Percentiles rank a stretch among this genome's conserved stretches.
phyloP scores from a whole-genome alignment of 192 early-diverging fungal species.

The Rhizophagus clarus region DNA sequence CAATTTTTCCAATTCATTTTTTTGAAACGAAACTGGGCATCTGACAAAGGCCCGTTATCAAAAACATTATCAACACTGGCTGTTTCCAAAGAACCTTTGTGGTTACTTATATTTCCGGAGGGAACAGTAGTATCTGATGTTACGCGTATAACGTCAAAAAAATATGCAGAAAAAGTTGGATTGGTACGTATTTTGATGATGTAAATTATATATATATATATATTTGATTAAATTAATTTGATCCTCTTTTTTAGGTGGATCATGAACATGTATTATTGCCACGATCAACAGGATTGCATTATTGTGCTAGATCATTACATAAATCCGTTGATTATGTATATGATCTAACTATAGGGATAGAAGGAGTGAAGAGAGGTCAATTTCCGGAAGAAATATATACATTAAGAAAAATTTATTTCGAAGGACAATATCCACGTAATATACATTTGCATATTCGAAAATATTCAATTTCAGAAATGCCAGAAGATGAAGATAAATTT shows the following conservation, averaged over 20 bases:
- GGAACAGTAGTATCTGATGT: conserved; percentile 87
- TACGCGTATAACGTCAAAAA: conserved; percentile 66
- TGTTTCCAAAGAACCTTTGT: conserved; percentile 67
- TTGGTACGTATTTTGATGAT: conserved; percentile 38
- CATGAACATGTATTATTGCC: conserved; percentile 81
- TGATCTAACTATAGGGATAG: conserved; percentile 90
- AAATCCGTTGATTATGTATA: conserved; percentile 73
- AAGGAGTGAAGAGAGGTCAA: conserved; percentile 68
- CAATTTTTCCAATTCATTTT: conserved; percentile 93
- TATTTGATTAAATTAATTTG: neutral
- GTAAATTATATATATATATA: neutral
- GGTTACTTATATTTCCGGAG: conserved; percentile 96
- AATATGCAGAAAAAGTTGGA: conserved; percentile 72
- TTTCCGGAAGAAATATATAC: conserved; percentile 87
- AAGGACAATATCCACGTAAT: conserved; percentile 69
- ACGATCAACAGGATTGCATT: conserved; percentile 78
- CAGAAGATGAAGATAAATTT: conserved; percentile 71
- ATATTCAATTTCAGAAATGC: conserved; percentile 65
- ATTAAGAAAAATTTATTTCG: conserved; percentile 73
- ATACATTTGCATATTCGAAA: conserved; percentile 84
- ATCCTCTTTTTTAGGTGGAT: conserved; percentile 43
- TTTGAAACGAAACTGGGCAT: conserved; percentile 82
- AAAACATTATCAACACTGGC: conserved; percentile 60
- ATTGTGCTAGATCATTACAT: conserved; percentile 68
- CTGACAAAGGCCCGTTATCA: conserved; percentile 68